A percentile compares a stretch with the other conserved stretches of the same genome.
phyloP scores from a whole-genome alignment of 2,329 filamentous ascomycete species.

The Fusarium lateritium region DNA sequence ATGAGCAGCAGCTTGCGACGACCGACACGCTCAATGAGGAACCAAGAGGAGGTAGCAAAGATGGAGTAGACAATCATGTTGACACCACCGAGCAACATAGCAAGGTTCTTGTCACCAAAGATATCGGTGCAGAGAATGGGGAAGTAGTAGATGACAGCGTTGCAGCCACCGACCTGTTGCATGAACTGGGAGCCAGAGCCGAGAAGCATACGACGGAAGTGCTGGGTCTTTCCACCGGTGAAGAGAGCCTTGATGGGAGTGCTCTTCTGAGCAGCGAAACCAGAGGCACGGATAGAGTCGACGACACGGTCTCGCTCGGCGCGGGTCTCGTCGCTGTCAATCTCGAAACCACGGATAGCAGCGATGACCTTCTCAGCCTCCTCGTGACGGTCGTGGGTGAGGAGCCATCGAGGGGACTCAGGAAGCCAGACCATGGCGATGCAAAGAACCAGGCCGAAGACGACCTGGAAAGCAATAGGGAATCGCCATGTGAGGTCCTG shows the following conservation, averaged over 20 bases:
- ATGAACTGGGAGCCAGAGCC: constrained; percentile 72
- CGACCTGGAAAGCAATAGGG: constrained; percentile 61
- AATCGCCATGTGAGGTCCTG: constrained; percentile 68
- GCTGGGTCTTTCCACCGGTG: constrained; percentile 75
- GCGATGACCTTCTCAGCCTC: constrained; percentile 54
- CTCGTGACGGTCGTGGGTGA: constrained; percentile 64
- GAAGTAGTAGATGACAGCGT: constrained; percentile 73
- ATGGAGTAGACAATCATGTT: constrained; percentile 71
- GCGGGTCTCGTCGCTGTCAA: constrained; percentile 70
- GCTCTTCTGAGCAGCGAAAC: constrained; percentile 60
- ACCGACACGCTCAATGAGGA: constrained; percentile 64
- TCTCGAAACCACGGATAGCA: constrained; percentile 55
- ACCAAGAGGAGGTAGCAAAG: constrained; percentile 69
- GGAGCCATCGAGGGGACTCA: constrained; percentile 62
- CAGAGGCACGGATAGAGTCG: constrained; percentile 66
- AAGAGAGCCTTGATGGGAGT: constrained; percentile 68
- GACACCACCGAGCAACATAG: constrained; percentile 65
- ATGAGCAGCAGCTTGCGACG: constrained; percentile 63
- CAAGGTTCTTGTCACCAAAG: constrained; percentile 56
- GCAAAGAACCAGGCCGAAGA: constrained; percentile 61
- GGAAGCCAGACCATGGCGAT: constrained; percentile 61
- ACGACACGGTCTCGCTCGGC: constrained; percentile 69
- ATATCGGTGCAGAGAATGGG: constrained; percentile 66
- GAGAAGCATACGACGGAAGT: constrained; percentile 75
- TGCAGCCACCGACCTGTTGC: constrained; percentile 73